These are phyloP conservation scores for Elsinoe perseae DNA, from an alignment of 2,329 filamentous ascomycete genomes.

Conservation along the genomic window DNA sequence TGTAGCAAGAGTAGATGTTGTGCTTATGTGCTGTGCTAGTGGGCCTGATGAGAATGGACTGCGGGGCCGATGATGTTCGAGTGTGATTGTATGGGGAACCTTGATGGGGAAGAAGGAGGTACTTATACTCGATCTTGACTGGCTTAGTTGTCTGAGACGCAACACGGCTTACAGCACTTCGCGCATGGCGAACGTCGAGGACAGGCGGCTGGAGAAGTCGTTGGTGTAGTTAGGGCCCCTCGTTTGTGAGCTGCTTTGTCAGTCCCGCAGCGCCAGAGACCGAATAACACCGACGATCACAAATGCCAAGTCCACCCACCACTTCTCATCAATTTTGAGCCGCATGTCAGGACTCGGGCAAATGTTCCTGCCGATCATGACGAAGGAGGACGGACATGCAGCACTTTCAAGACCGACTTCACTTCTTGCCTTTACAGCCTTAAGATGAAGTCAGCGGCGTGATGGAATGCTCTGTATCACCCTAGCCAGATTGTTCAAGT, in stretches of 20 bases:
- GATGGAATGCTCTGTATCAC: too few relatives aligned
- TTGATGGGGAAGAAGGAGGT: not conserved
- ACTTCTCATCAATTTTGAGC: not conserved
- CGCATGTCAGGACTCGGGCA: not conserved
- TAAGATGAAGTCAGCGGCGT: too few relatives aligned
- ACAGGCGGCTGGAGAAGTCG: not conserved
- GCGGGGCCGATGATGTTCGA: constrained; percentile 2
- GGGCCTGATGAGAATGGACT: constrained; percentile 3
- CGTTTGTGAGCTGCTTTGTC: constrained; percentile 1
- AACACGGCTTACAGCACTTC: not conserved
- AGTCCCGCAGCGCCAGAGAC: not conserved
- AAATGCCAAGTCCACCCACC: not conserved
- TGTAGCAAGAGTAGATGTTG: not conserved
- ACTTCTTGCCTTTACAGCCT: too few relatives aligned
- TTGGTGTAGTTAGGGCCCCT: not conserved
- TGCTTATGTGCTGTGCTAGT: not conserved
- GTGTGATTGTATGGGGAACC: not conserved
- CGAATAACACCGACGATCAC: not conserved
- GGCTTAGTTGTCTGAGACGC: too few relatives aligned
- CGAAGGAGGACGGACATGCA: too few relatives aligned
- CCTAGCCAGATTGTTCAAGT: too few relatives aligned
- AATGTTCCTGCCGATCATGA: not conserved
- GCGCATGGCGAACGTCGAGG: not conserved
- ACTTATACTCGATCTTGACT: constrained; percentile 4
- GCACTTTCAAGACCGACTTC: too few relatives aligned